Evolutionary conservation across 1,139 yeast species (phyloP).

Genomic region (Insectozyma bohioensis): DNA sequence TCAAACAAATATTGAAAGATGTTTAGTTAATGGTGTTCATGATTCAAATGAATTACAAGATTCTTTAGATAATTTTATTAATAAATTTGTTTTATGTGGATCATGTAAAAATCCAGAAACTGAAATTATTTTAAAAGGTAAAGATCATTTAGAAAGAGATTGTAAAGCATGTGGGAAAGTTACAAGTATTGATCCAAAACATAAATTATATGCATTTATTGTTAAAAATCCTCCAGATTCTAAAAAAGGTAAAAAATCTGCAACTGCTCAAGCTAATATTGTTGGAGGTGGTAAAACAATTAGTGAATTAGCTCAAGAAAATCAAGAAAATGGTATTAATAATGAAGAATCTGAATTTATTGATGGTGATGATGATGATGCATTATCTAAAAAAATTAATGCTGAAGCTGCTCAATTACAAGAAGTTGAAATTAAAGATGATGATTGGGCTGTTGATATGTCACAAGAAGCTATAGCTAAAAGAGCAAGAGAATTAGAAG

Average conservation of each 20-base stretch:
- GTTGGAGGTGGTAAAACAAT: conserved; percentile 86
- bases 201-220: conserved; percentile 82
- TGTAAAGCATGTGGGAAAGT: conserved; percentile 99
- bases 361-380: conserved; percentile 71
- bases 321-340: conserved; percentile 28
- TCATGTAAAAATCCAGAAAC: conserved; percentile 98
- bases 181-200: conserved; percentile 80
- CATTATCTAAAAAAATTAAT: conserved; percentile 74
- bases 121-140: conserved; percentile 78
- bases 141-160: conserved; percentile 79
- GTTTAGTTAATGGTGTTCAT: conserved; percentile 92
- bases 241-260: conserved; percentile 60
- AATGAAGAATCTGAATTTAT: conserved; percentile 28
- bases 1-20: conserved; percentile 87
- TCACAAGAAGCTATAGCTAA: conserved; percentile 95
- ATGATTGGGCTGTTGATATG: conserved; percentile 98
- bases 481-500: conserved; percentile 86
- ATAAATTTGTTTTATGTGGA: conserved; percentile 89
- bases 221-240: conserved; percentile 88
- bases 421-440: conserved; percentile 72
- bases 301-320: conserved; percentile 70
- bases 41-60: conserved; percentile 91
- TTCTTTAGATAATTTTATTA: conserved; percentile 88
- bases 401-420: conserved; percentile 79
- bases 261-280: conserved; percentile 89